A percentile compares a stretch with the other conserved stretches of the same genome.
These are phyloP conservation scores for Aspergillus biplanus DNA, from an alignment of 495 filamentous ascomycete species.

Conservation along the genomic window DNA sequence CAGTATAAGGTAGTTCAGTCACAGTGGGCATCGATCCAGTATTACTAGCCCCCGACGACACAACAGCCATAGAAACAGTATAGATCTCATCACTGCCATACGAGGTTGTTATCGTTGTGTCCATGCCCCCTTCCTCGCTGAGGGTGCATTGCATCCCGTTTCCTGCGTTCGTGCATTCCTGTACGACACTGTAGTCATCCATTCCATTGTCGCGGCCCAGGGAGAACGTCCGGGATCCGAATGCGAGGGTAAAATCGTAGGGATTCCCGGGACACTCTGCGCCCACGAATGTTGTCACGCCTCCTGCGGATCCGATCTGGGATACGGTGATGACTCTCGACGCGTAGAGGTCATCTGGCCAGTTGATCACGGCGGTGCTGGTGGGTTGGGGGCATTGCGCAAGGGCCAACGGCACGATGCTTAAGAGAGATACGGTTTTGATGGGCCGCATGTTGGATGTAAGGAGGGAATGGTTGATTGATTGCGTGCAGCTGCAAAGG, in stretches of 20 bases:
- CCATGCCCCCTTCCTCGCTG: no score
- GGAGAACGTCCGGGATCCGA: constrained; percentile 7
- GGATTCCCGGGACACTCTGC: constrained; percentile 4
- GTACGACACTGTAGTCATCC: background rate
- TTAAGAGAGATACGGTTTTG: background rate
- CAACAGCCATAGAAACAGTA: constrained; percentile 10
- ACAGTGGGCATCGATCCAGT: background rate
- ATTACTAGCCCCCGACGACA: background rate
- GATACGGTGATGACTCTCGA: constrained; percentile 3
- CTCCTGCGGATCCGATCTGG: background rate
- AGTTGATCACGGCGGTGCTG: background rate
- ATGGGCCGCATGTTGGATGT: no score
- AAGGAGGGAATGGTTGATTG: no score
- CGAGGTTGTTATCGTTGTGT: background rate
- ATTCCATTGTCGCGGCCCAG: background rate
- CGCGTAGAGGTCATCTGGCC: constrained; percentile 1
- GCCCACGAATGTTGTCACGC: constrained; percentile 3
- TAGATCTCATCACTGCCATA: background rate
- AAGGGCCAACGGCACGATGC: background rate
- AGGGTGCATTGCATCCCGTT: background rate
- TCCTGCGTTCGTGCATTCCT: background rate
- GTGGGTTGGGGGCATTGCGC: constrained; percentile 10
- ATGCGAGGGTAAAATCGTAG: background rate
- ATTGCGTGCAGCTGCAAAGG: no score
- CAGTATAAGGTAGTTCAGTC: background rate